Evolutionary conservation across 805 yeast species (phyloP), one percentile per base, ranked within the genome.

Genomic region (Candida pseudofarinosa): DNA sequence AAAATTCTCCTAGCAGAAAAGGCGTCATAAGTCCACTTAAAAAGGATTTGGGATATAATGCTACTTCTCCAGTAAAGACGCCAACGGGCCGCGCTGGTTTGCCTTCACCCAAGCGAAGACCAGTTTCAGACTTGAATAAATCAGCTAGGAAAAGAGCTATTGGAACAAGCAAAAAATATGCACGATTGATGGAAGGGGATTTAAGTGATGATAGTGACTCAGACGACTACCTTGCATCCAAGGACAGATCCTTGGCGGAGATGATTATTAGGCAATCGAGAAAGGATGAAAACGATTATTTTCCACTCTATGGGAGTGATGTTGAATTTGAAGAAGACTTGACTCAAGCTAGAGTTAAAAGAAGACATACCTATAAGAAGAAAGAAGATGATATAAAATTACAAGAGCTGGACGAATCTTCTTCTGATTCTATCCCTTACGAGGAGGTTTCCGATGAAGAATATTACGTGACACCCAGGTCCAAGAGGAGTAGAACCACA

Each of bases 111-210:
- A 43, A 51, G 41, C 62, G 53, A 40, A 40, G 80, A 49, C 45
- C 68, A 1, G 50, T 59, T 44, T 54, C 54, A 1, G 74, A 65
- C 5, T 47, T 68, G 33, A 77, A 79, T 43, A 55, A 58, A 35
- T 66, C 77, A 2, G 85, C 85, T 1, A 55, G 76, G 19, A 71
- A 71, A 48, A 57, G 74, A 44, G 80, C 85, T 0, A 57, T 66
- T 17, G 51, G 51, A 18, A 59, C 65, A 3, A 62, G 61, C 16
- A 31, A 40, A 33, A 45, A 57, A 4, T 66, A 62, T 42, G 49
- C 56, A 39, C 46, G 57, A 37, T 49, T 63, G 40, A 54, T 62
- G 63, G 69, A 63, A 20, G 67, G 62, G 13, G 71, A 59, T 5
- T 64, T 58, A 19, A 49, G 44, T 1, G 71, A 59, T 3, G 34